Conservation (phyloP, 768 basidiomycete genomes). For the Mycena latifolia region DNA sequence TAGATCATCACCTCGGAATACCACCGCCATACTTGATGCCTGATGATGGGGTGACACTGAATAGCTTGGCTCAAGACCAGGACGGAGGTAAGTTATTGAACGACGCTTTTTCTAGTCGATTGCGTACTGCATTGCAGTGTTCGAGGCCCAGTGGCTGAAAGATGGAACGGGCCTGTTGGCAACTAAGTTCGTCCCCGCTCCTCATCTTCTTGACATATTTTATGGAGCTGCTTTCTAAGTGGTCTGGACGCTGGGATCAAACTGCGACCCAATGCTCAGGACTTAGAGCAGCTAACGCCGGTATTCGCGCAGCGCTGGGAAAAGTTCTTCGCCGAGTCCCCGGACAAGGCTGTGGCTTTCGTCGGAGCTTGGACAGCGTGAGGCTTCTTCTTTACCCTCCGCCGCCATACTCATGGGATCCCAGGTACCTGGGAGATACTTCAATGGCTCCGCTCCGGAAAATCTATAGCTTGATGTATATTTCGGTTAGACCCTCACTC, state of each 20-base stretch:
- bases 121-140: too few relatives aligned
- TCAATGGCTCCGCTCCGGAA: not conserved
- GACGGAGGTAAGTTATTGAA: not conserved
- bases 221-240: conserved; percentile 42
- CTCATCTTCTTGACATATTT: too few relatives aligned
- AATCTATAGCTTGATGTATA: conserved; percentile 45
- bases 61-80: not conserved
- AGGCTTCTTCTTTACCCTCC: too few relatives aligned
- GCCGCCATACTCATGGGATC: too few relatives aligned
- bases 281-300: conserved; percentile 61
- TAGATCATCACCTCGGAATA: not conserved
- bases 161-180: not conserved
- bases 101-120: not conserved
- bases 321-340: conserved; percentile 57
- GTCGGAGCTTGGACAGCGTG: conserved; percentile 46
- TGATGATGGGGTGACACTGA: not conserved
- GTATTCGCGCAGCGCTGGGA: conserved; percentile 63
- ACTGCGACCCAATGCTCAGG: conserved; percentile 61
- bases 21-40: not conserved
- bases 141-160: conserved; percentile 1
- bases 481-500: conserved; percentile 42
- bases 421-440: too few relatives aligned
- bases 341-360: conserved; percentile 66
- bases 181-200: not conserved
- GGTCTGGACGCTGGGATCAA: conserved; percentile 67